Evolutionary conservation across 768 basidiomycete genomes (phyloP), one percentile per base, ranked within the genome.

Genomic region (Tephrocybe sp.): DNA sequence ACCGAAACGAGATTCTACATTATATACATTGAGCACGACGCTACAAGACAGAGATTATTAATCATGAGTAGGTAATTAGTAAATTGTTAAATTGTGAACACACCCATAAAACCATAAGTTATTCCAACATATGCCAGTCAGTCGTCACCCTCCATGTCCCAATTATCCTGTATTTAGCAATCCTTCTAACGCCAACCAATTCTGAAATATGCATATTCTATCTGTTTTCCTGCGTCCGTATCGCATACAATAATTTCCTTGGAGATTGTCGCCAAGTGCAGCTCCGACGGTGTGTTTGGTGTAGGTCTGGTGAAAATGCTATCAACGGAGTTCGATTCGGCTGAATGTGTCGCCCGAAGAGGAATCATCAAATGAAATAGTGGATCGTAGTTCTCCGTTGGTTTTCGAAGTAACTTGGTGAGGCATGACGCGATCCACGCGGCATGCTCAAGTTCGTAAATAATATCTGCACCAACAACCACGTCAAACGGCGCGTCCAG

Each of bases 321-420:
- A 53, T 88, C 84, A 38, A 91, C 64, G 0, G 77, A 76, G 27
- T 59, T 66, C 0, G 79, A 82, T 67, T 93, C 91, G 11, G 61
- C 62, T 0, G 68, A 57, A 54, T 87, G 84, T 0, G 86, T 88
- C 0, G 72, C 62, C 0, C 91, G 85, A 3, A 88, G 70, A 1
- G 91, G 88, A n/a, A 91, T 79, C 42, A 91, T 73, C 12, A 92
- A 76, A 57, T 91, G 87, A 63, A 93, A 93, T 2, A 60, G 53
- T 1, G 67, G 52, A 50, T 61, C 58, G 2, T 45, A 37, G 16
- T 36, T 31, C 4, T 15, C 36, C 4, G 49, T 29, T 4, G 68
- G 66, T 39, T 63, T 67, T 34, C 58, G 63, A 5, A 93, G 75
- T 13, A 82, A 70, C 12, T 50, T 69, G 19, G 61, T 62, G 7